Percentiles rank a stretch among this genome's conserved stretches.
Evolutionary conservation across 2,329 filamentous ascomycete species (phyloP).

Genomic region (Ophiocordyceps sinensis): DNA sequence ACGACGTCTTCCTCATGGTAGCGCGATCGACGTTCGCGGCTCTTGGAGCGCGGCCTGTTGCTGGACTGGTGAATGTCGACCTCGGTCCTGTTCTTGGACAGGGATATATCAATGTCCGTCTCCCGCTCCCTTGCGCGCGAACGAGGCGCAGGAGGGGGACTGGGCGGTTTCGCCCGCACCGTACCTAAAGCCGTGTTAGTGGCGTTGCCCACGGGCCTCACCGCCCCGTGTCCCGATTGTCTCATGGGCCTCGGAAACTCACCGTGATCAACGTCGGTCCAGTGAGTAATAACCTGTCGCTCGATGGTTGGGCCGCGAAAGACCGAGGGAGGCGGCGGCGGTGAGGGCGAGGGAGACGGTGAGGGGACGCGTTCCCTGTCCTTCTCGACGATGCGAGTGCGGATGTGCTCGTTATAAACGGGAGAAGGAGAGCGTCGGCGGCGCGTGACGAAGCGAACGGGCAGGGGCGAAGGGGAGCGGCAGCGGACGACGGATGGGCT

Average conservation of each 20-base stretch:
- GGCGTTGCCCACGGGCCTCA: neutral
- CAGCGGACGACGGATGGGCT: constrained; percentile 20
- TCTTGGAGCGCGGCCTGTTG: constrained; percentile 20
- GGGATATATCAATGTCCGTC: constrained; percentile 48
- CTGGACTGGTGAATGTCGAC: constrained; percentile 36
- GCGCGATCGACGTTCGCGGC: constrained; percentile 24
- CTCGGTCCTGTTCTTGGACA: constrained; percentile 38
- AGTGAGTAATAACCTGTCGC: constrained; percentile 80
- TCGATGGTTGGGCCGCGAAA: constrained; percentile 69
- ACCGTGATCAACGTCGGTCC: constrained; percentile 80
- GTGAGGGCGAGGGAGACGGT: constrained; percentile 41
- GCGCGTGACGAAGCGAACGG: constrained; percentile 23
- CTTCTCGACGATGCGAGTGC: constrained; percentile 32
- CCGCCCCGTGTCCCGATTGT: neutral
- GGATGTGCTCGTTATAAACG: constrained; percentile 30
- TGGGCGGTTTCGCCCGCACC: constrained; percentile 26
- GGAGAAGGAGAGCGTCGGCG: constrained; percentile 23
- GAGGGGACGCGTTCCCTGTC: constrained; percentile 26
- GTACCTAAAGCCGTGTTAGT: constrained; percentile 22
- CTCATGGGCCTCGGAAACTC: constrained; percentile 15
- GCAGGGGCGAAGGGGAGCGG: constrained; percentile 12
- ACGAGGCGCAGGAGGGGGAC: constrained; percentile 34
- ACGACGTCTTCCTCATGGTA: constrained; percentile 51
- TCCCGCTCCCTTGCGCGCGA: constrained; percentile 23
- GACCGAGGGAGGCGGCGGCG: constrained; percentile 45